Evolutionary conservation across 2,329 filamentous ascomycete genomes (phyloP).

Genomic region (Paracorniculantispora psalliotae): DNA sequence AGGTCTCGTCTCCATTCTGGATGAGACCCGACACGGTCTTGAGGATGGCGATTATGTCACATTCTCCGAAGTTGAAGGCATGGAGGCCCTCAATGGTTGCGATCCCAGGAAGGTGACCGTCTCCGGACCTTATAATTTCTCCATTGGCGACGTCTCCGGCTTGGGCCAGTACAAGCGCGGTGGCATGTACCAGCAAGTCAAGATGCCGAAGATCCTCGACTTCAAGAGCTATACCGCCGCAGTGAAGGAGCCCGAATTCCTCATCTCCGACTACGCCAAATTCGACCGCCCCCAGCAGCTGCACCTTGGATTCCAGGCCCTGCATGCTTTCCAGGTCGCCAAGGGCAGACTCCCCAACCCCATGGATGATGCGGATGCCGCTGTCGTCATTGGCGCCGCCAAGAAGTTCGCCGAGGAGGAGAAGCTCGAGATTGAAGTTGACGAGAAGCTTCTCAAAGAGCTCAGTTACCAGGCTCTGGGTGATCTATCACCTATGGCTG

Average conservation of each 20-base stretch:
- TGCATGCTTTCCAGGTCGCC: conserved; percentile 76
- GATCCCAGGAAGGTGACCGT: conserved; percentile 88
- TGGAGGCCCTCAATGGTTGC: conserved; percentile 79
- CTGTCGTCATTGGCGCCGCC: conserved; percentile 69
- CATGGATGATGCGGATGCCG: conserved; percentile 79
- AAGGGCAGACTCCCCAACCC: conserved; percentile 75
- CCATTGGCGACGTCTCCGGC: conserved; percentile 85
- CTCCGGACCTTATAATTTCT: conserved; percentile 95
- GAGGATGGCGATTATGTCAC: conserved; percentile 96
- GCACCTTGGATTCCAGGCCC: conserved; percentile 85
- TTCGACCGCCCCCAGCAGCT: conserved; percentile 92
- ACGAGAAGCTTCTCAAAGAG: conserved; percentile 89
- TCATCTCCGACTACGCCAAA: conserved; percentile 95
- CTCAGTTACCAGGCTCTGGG: conserved; percentile 91
- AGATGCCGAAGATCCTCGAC: conserved; percentile 92
- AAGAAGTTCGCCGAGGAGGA: conserved; percentile 70
- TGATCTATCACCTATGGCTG: conserved; percentile 86
- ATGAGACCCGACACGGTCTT: conserved; percentile 90
- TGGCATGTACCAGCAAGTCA: conserved; percentile 90
- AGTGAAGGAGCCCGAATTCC: conserved; percentile 79
- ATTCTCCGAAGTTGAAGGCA: conserved; percentile 87
- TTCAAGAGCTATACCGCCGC: conserved; percentile 78
- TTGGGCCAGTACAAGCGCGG: conserved; percentile 84
- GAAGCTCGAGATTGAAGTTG: conserved; percentile 63
- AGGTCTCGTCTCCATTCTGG: conserved; percentile 84